Percentiles rank a stretch among this genome's conserved stretches.
phyloP scores from a whole-genome alignment of 1,139 yeast species.

The Protomyces arabidopsidicola region DNA sequence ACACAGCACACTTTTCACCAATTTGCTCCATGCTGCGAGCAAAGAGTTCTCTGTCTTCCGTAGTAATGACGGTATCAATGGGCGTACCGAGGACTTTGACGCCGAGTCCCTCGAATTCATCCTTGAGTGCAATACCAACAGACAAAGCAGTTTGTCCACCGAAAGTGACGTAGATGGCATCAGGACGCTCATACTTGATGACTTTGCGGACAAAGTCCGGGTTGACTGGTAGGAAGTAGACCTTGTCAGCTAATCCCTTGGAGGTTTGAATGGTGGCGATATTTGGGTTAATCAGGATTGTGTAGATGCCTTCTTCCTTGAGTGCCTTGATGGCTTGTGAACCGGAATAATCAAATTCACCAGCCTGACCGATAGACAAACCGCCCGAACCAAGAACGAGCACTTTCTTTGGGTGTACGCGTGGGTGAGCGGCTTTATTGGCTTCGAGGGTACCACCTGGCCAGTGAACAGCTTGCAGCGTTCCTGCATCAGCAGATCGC shows the following conservation, averaged over 20 bases:
- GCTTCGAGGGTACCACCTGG: slow-evolving; percentile 83
- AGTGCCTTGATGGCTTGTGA: slow-evolving; percentile 76
- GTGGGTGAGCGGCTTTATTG: slow-evolving; percentile 68
- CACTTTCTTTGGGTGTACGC: slow-evolving; percentile 83
- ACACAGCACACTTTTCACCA: slow-evolving; percentile 88
- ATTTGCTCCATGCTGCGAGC: slow-evolving; percentile 94
- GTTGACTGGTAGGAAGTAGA: slow-evolving; percentile 92
- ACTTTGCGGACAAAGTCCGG: slow-evolving; percentile 95
- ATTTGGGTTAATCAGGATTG: slow-evolving; percentile 92
- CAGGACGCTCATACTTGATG: slow-evolving; percentile 90
- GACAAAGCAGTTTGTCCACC: slow-evolving; percentile 98
- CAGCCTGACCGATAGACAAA: slow-evolving; percentile 97
- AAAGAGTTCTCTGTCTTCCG: slow-evolving; percentile 95
- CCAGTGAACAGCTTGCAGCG: slow-evolving; percentile 69
- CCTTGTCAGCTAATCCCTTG: slow-evolving; percentile 90
- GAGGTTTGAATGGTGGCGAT: slow-evolving; percentile 99
- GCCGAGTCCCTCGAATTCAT: slow-evolving; percentile 85
- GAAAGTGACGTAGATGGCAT: slow-evolving; percentile 92
- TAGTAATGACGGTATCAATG: slow-evolving; percentile 89
- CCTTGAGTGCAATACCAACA: slow-evolving; percentile 93
- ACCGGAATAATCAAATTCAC: slow-evolving; percentile 90
- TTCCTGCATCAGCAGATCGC: slow-evolving; percentile 51
- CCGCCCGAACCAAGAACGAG: slow-evolving; percentile 98
- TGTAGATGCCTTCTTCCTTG: slow-evolving; percentile 95
- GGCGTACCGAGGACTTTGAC: slow-evolving; percentile 96